A percentile compares a stretch with the other conserved stretches of the same genome.
phyloP scores from a whole-genome alignment of 305 asterid genomes.

The Fraxinus greggii region DNA sequence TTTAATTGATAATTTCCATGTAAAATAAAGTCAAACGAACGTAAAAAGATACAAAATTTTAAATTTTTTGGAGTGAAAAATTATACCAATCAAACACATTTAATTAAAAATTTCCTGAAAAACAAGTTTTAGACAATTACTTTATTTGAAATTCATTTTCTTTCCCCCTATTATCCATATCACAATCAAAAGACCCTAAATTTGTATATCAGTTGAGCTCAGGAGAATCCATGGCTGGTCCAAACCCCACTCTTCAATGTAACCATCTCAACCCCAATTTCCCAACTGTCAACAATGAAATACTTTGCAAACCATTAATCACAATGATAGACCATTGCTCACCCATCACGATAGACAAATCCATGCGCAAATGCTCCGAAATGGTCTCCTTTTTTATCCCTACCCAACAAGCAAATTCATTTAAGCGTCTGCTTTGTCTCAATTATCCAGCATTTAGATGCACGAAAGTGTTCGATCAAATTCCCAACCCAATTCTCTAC shows the following conservation, averaged over 20 bases:
- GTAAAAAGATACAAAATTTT: too few species aligned
- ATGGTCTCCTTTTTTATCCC: slow-evolving; percentile 60
- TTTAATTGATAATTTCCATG: too few species aligned
- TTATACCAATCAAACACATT: too few species aligned
- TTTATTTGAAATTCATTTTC: too few species aligned
- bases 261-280: slow-evolving; percentile 22
- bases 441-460: slow-evolving; percentile 54
- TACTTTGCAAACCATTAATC: slow-evolving; percentile 35
- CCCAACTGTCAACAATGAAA: slow-evolving; percentile 43
- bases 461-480: slow-evolving; percentile 72
- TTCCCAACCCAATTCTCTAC: slow-evolving; percentile 65
- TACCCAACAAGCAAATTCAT: slow-evolving; percentile 72
- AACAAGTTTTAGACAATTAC: too few species aligned
- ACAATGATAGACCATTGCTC: slow-evolving; percentile 51
- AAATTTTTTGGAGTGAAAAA: too few species aligned
- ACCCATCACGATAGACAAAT: neutral
- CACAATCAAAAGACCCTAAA: too few species aligned
- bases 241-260: slow-evolving; percentile 30
- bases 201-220: neutral
- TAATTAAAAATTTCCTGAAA: too few species aligned
- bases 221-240: slow-evolving; percentile 38
- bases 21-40: too few species aligned
- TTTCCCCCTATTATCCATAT: too few species aligned
- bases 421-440: slow-evolving; percentile 42
- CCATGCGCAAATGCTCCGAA: slow-evolving; percentile 65